These are phyloP conservation scores for Mariannaea sp. DNA, from an alignment of 2,329 filamentous ascomycete genomes.

Conservation along the genomic window DNA sequence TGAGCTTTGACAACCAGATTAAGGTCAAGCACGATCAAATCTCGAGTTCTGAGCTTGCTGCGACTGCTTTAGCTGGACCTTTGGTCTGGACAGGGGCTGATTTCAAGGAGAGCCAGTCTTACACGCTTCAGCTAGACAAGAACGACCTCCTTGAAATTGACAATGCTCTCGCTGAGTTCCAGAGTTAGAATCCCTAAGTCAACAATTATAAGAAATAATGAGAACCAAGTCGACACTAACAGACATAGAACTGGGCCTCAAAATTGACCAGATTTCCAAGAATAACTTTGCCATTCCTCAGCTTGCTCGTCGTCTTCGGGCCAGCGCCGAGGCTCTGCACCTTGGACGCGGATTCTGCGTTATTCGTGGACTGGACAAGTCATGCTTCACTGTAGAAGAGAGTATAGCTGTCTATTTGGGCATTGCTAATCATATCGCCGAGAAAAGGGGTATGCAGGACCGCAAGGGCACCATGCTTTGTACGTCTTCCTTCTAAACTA, in stretches of 20 bases:
- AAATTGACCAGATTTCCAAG: constrained; percentile 26
- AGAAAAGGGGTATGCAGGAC: constrained; percentile 56
- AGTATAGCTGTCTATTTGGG: constrained; percentile 61
- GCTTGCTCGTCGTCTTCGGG: constrained; percentile 42
- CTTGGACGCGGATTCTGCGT: constrained; percentile 56
- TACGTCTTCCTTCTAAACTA: constrained; percentile 35
- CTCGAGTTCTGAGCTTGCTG: not conserved
- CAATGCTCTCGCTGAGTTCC: constrained; percentile 36
- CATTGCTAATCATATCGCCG: constrained; percentile 60
- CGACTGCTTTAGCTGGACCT: constrained; percentile 24
- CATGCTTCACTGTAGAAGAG: constrained; percentile 56
- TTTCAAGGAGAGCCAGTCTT: constrained; percentile 21
- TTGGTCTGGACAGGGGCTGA: constrained; percentile 35
- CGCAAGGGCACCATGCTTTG: constrained; percentile 54
- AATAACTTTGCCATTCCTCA: constrained; percentile 49
- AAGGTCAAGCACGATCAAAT: not conserved
- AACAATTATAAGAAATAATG: not conserved
- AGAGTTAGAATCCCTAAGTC: constrained; percentile 26
- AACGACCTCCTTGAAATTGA: constrained; percentile 30
- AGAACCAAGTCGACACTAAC: constrained; percentile 15
- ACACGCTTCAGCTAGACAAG: constrained; percentile 25
- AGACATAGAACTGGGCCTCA: constrained; percentile 24
- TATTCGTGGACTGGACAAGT: constrained; percentile 57
- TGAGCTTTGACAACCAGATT: not conserved
- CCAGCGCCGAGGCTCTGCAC: constrained; percentile 45